These are phyloP conservation scores for Chytriomyces sp. DNA, from an alignment of 192 early-diverging fungal species.

Conservation along the genomic window DNA sequence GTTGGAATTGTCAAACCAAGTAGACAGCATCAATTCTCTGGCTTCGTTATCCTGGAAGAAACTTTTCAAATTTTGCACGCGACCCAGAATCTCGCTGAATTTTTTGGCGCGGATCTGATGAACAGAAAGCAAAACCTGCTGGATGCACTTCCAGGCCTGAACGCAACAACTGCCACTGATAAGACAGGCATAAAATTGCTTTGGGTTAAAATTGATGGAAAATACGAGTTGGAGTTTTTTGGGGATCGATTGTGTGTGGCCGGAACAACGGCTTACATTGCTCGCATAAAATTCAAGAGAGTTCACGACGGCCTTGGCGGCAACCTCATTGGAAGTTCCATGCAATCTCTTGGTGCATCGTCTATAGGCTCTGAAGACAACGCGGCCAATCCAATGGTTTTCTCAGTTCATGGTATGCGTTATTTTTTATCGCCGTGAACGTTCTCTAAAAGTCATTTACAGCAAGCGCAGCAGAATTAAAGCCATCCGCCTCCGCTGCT, in stretches of 20 bases:
- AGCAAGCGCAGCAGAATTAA: background rate
- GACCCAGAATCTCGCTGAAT: background rate
- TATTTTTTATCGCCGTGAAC: background rate
- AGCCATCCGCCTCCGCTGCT: background rate
- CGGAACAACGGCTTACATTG: slow-evolving; percentile 11
- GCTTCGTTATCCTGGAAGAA: slow-evolving; percentile 35
- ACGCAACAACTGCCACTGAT: background rate
- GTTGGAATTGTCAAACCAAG: slow-evolving; percentile 35
- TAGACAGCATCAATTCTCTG: background rate
- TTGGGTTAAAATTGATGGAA: background rate
- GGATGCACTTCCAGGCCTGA: background rate
- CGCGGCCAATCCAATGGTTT: background rate
- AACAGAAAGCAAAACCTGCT: background rate
- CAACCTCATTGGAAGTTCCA: background rate
- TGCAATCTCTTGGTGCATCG: background rate
- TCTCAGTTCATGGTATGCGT: slow-evolving; percentile 2
- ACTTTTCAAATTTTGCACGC: slow-evolving; percentile 37
- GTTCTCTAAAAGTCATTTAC: background rate
- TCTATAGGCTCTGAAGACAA: too few species aligned
- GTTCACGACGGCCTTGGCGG: background rate
- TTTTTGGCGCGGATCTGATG: background rate
- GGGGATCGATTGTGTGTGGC: slow-evolving; percentile 8
- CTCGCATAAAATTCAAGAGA: slow-evolving; percentile 23
- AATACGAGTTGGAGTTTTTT: slow-evolving; percentile 10
- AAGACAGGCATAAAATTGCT: slow-evolving; percentile 10